Evolutionary conservation across 495 filamentous ascomycete species (phyloP), one percentile per base, ranked within the genome.

Genomic region (Penicillium chermesinum): DNA sequence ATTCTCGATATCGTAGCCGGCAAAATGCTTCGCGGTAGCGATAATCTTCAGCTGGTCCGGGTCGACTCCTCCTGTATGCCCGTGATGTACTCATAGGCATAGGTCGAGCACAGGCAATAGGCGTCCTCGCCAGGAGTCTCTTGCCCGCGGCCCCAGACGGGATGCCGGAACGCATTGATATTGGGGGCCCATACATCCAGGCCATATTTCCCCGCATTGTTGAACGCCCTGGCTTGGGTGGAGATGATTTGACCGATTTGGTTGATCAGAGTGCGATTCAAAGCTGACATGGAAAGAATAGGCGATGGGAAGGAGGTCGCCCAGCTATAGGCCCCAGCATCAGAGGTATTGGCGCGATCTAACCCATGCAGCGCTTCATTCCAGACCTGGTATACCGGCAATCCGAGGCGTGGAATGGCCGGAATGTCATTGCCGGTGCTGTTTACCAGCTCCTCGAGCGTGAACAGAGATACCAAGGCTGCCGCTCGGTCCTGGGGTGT

Each of bases 151-250:
- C 80, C 80, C 80, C 80, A 83, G 3, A 79, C 63, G 0, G 80
- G 80, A 46, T 81, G 77, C 8, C 73, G 71, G 67, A 83, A 87
- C 1, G 77, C 71, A 58, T 88, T 88, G 63, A 87, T 83, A 52
- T 87, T 84, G 1, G 84, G 83, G 0, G 83, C 77, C 67, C 81
- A 88, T 44, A 69, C 79, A 55, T 87, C 78, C 4, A 87, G 59
- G 0, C 80, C 78, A 33, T 72, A 73, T 15, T 71, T 63, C 14
- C 76, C 77, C 13, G 49, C 73, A 49, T 88, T 88, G 59, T 70
- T 82, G 56, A 82, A 87, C 2, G 83, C 83, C n/a, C 84, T 70
- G 7, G 76, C 80, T 59, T 88, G 82, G 6, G 74, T 86, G 10
- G 73, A 72, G 27, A 87, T 77, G 5, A 80, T 73, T 2, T 55